Conservation (phyloP, 805 yeast genomes). For the Metschnikowia drakensbergensis region DNA sequence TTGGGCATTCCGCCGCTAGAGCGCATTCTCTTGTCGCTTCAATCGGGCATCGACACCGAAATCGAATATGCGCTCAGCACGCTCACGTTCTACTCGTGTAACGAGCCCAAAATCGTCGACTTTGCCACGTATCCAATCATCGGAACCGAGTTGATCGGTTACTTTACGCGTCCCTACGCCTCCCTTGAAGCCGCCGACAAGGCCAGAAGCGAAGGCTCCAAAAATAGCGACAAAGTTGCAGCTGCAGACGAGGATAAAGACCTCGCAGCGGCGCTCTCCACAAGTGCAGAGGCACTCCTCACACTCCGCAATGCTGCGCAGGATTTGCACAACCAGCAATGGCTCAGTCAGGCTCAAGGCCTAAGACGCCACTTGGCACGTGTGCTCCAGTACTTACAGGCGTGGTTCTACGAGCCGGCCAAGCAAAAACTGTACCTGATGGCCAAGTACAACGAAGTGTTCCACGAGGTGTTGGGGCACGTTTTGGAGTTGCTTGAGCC, state of each 20-base stretch:
- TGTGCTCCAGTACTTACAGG: slow-evolving; percentile 39
- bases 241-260: slow-evolving; percentile 7
- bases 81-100: slow-evolving; percentile 46
- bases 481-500: slow-evolving; percentile 80
- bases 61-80: slow-evolving; percentile 67
- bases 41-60: slow-evolving; percentile 61
- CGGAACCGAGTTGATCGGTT: slow-evolving; percentile 38
- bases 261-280: slow-evolving; percentile 21
- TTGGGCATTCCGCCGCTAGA: slow-evolving; percentile 62
- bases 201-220: slow-evolving; percentile 14
- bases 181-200: slow-evolving; percentile 18
- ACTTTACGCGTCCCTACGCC: slow-evolving; percentile 33
- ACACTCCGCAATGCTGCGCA: slow-evolving; percentile 79
- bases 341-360: slow-evolving; percentile 53
- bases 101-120: slow-evolving; percentile 46
- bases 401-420: slow-evolving; percentile 25
- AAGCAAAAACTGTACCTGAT: slow-evolving; percentile 16
- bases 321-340: slow-evolving; percentile 77
- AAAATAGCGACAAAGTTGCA: not conserved
- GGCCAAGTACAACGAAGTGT: slow-evolving; percentile 26
- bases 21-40: slow-evolving; percentile 68
- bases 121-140: slow-evolving; percentile 42
- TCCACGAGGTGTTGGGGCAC: slow-evolving; percentile 61
- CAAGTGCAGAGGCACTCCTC: slow-evolving; percentile 48
- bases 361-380: slow-evolving; percentile 46